These are phyloP conservation scores for Dryas drummondii DNA, from an alignment of 306 rosid genomes.

Conservation along the genomic window DNA sequence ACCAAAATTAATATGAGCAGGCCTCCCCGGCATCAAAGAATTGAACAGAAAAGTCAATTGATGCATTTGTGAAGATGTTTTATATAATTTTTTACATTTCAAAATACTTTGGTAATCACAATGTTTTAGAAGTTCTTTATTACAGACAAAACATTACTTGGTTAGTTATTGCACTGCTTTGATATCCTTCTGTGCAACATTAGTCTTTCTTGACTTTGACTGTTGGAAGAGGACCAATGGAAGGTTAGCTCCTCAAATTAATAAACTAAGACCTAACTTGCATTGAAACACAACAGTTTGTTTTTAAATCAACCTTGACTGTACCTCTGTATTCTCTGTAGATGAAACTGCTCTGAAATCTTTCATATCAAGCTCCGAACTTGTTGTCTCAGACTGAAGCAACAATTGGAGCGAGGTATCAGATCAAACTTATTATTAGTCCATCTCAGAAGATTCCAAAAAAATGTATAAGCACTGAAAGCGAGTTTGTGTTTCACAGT, in stretches of 20 bases:
- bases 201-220: slow-evolving; percentile 23
- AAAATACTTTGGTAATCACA: too few species aligned
- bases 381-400: slow-evolving; percentile 19
- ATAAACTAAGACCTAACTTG: not conserved
- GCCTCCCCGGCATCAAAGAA: too few species aligned
- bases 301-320: not conserved
- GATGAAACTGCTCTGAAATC: slow-evolving; percentile 21
- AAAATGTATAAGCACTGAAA: not conserved
- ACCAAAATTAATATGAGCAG: too few species aligned
- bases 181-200: slow-evolving; percentile 12
- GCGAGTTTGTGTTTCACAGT: not conserved
- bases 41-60: not conserved
- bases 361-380: slow-evolving; percentile 12
- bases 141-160: too few species aligned
- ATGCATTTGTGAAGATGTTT: too few species aligned
- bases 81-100: too few species aligned
- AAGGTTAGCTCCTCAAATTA: not conserved
- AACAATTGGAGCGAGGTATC: not conserved
- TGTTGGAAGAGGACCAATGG: slow-evolving; percentile 12
- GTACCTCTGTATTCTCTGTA: slow-evolving; percentile 21
- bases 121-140: too few species aligned
- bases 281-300: not conserved
- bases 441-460: not conserved
- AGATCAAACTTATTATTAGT: too few species aligned
- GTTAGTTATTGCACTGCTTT: slow-evolving; percentile 6